Conservation (phyloP, 139 green algal genomes). For the Parachlorella kessleri region DNA sequence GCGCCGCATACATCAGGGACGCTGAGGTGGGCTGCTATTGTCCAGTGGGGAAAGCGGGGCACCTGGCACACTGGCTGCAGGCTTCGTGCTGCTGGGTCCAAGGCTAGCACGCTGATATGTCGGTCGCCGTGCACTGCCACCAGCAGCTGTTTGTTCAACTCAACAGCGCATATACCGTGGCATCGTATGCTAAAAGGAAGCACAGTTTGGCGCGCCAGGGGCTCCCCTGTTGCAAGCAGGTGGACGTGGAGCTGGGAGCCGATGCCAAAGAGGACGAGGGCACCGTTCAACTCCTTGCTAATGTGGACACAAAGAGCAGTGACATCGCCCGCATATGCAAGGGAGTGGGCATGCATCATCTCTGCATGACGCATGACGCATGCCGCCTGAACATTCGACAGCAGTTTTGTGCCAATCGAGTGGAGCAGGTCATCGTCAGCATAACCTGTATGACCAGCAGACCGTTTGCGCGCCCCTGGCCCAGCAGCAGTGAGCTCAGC, state of each 20-base stretch:
- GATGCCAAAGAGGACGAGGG: neutral
- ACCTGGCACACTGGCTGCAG: conserved; percentile 1
- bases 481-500: no score
- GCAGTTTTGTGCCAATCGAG: no score
- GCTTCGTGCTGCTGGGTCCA: neutral
- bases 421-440: no score
- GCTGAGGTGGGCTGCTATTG: conserved; percentile 11
- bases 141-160: conserved; percentile 1
- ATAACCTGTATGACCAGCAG: no score
- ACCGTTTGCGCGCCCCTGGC: no score
- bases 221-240: neutral
- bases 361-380: no score
- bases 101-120: conserved; percentile 10
- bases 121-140: conserved; percentile 37
- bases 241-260: neutral
- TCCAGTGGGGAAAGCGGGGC: conserved; percentile 18
- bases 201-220: neutral
- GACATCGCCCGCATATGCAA: neutral
- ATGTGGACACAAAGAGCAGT: neutral
- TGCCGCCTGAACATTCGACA: no score
- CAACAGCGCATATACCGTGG: neutral
- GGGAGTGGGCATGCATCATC: no score
- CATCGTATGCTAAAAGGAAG: neutral
- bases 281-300: neutral
- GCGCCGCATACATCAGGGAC: no score